phyloP scores from a whole-genome alignment of 2,329 filamentous ascomycete species.

The Alternaria ventricosa region DNA sequence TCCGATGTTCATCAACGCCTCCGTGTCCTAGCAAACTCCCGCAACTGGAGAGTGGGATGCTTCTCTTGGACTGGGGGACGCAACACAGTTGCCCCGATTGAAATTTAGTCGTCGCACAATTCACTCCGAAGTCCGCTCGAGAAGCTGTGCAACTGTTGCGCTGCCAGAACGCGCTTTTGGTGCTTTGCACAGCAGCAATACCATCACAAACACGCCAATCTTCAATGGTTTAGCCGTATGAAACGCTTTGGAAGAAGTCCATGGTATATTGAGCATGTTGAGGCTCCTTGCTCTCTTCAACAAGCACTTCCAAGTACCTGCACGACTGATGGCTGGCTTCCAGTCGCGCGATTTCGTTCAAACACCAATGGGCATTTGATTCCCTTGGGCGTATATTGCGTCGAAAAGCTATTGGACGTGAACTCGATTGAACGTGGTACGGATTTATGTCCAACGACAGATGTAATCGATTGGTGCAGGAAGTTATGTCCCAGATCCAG shows the following conservation, averaged over 20 bases:
- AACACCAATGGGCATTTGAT: accelerated
- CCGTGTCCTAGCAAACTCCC: background rate
- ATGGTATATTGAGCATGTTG: background rate
- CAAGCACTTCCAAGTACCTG: background rate
- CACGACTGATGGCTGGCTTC: background rate
- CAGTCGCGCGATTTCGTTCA: background rate
- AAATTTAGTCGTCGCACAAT: background rate
- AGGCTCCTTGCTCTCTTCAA: background rate
- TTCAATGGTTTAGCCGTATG: background rate
- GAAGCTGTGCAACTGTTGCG: background rate
- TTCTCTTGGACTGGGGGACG: background rate
- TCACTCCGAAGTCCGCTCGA: background rate
- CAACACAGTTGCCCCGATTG: background rate
- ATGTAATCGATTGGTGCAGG: background rate
- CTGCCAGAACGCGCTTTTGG: background rate
- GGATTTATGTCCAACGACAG: background rate
- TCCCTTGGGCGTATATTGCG: background rate
- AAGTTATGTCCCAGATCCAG: background rate
- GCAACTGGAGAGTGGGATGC: background rate
- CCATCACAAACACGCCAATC: background rate
- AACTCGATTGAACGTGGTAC: accelerated
- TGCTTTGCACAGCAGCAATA: background rate
- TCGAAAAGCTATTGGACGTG: background rate
- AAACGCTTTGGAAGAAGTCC: background rate
- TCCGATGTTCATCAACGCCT: background rate